These are phyloP conservation scores for Peribolospora kevripleyi DNA, from an alignment of 768 basidiomycete species.

Conservation along the genomic window DNA sequence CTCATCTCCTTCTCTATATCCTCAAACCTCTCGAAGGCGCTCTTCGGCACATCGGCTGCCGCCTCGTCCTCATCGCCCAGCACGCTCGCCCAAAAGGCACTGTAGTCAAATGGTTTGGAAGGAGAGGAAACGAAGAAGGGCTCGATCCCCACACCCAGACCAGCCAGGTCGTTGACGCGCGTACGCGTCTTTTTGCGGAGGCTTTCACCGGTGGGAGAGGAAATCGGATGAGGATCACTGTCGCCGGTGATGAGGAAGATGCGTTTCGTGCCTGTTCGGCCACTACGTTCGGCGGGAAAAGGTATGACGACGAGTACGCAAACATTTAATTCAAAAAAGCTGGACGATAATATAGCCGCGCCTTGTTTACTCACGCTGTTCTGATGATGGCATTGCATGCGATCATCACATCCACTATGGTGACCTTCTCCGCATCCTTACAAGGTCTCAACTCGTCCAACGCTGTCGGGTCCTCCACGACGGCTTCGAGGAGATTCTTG, in stretches of 20 bases:
- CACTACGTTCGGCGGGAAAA: no score
- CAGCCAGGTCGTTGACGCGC: constrained; percentile 45
- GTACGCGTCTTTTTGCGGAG: no score
- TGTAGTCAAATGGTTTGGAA: no score
- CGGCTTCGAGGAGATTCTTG: constrained; percentile 50
- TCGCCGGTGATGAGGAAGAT: constrained; percentile 83
- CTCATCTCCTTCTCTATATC: constrained; percentile 31
- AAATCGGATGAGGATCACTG: constrained; percentile 34
- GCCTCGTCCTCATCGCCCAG: not conserved
- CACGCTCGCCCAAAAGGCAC: not conserved
- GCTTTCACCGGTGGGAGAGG: no score
- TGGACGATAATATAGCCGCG: no score
- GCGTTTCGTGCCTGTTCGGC: constrained; percentile 43
- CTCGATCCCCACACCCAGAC: constrained; percentile 53
- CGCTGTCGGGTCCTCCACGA: constrained; percentile 36
- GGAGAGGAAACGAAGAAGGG: constrained; percentile 60
- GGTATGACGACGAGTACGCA: no score
- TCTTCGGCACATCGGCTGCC: constrained; percentile 14
- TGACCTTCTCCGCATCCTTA: constrained; percentile 24
- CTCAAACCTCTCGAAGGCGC: constrained; percentile 33
- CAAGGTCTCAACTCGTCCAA: constrained; percentile 42
- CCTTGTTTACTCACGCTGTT: constrained; percentile 37
- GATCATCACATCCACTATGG: constrained; percentile 73
- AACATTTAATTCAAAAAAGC: no score
- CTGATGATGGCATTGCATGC: constrained; percentile 74